These are phyloP conservation scores for Diphasiastrum complanatum DNA, from an alignment of 83 land plant genomes.

Conservation along the genomic window DNA sequence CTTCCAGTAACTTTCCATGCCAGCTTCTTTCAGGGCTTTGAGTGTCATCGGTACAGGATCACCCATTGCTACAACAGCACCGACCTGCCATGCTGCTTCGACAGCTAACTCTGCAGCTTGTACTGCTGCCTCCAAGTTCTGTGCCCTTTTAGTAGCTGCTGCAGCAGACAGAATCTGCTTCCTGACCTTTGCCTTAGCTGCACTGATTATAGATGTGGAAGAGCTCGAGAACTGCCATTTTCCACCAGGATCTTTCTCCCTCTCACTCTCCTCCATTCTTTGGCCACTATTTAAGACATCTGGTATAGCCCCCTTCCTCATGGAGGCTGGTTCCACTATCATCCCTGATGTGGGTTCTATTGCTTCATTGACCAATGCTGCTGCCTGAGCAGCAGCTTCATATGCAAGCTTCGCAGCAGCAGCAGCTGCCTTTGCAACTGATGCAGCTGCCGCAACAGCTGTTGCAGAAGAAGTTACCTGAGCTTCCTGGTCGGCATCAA, in stretches of 20 bases:
- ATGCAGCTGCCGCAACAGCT: slow-evolving; percentile 83
- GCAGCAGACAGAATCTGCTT: slow-evolving; percentile 59
- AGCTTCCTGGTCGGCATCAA: slow-evolving; percentile 46
- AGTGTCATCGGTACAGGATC: slow-evolving; percentile 53
- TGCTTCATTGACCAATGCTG: slow-evolving; percentile 63
- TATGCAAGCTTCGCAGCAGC: slow-evolving; percentile 84
- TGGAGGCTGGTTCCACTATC: too few species aligned
- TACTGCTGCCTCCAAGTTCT: slow-evolving; percentile 71
- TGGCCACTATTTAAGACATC: too few species aligned
- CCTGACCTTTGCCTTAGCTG: slow-evolving; percentile 55
- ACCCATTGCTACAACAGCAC: slow-evolving; percentile 66
- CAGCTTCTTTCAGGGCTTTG: slow-evolving; percentile 42
- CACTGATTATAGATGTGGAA: slow-evolving; percentile 39
- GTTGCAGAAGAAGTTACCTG: slow-evolving; percentile 67
- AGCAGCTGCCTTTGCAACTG: slow-evolving; percentile 92
- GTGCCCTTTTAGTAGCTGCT: slow-evolving; percentile 58
- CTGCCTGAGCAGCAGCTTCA: slow-evolving; percentile 71
- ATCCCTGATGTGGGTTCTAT: slow-evolving; percentile 14
- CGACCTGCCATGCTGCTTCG: slow-evolving; percentile 69
- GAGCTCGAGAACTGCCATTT: too few species aligned
- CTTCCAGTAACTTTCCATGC: slow-evolving; percentile 31
- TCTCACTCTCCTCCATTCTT: too few species aligned
- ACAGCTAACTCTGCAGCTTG: slow-evolving; percentile 81
- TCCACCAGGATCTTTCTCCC: too few species aligned
- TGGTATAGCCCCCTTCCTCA: too few species aligned